These are phyloP conservation scores for Verbena officinalis DNA, from an alignment of 257 asterid genomes.

Conservation along the genomic window DNA sequence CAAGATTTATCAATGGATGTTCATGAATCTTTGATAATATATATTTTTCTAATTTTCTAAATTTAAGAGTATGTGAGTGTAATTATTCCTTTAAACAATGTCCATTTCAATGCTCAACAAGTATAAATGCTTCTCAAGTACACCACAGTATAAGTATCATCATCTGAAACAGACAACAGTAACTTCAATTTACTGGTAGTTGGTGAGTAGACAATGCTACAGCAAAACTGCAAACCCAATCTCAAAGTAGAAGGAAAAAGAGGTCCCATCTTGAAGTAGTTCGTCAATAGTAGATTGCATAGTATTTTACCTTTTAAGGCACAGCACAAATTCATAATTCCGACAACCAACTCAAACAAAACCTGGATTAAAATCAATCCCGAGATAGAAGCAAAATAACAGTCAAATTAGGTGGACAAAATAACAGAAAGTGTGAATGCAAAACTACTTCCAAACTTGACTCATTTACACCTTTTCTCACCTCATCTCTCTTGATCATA, in stretches of 20 bases:
- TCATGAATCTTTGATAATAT: no score
- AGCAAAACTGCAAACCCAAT: conserved; percentile 13
- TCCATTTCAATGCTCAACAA: no score
- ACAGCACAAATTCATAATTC: conserved; percentile 35
- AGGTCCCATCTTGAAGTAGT: conserved; percentile 13
- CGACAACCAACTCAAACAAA: conserved; percentile 31
- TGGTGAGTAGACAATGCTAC: conserved; percentile 3
- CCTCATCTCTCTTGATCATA: conserved; percentile 11
- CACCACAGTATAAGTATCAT: background rate
- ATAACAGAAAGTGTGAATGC: conserved; percentile 28
- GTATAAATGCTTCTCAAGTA: conserved; percentile 14
- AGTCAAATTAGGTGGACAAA: conserved; percentile 30
- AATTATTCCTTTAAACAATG: no score
- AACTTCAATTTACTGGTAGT: background rate
- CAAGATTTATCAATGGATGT: no score
- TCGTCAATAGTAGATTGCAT: conserved; percentile 11
- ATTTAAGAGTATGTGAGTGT: no score
- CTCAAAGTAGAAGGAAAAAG: background rate
- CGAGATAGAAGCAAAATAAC: conserved; percentile 26
- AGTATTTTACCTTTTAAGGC: conserved; percentile 42
- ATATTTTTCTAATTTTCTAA: no score
- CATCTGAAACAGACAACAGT: conserved; percentile 9
- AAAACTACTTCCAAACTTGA: conserved; percentile 34
- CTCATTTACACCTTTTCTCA: conserved; percentile 47
- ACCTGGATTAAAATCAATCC: conserved; percentile 20